phyloP scores from a whole-genome alignment of 768 basidiomycete species.

The Zangia roseola region DNA sequence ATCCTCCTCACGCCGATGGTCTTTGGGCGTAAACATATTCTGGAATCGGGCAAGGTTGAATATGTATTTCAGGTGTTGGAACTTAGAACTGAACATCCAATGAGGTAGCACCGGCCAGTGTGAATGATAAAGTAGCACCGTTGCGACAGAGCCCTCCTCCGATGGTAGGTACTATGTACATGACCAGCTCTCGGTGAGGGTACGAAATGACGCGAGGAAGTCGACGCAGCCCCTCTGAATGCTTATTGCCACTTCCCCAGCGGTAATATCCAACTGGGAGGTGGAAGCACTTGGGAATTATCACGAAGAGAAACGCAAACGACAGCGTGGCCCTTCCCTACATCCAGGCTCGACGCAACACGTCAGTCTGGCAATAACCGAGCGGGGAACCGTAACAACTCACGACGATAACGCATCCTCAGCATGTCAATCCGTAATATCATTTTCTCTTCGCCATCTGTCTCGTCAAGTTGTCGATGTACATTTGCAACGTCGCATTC shows the following conservation, averaged over 20 bases:
- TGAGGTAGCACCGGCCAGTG: neutral
- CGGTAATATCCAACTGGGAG: too few species aligned
- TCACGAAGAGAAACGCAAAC: neutral
- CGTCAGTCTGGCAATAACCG: neutral
- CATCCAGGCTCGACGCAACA: too few species aligned
- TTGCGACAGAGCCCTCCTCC: neutral
- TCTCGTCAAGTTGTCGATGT: conserved; percentile 84
- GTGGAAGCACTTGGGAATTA: too few species aligned
- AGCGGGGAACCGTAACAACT: conserved; percentile 2
- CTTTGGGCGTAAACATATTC: conserved; percentile 34
- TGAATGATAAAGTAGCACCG: neutral
- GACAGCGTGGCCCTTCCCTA: neutral
- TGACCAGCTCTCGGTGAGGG: neutral
- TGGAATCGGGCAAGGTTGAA: neutral
- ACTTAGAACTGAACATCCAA: neutral
- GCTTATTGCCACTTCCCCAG: too few species aligned
- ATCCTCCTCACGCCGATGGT: conserved; percentile 21
- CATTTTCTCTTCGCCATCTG: conserved; percentile 82
- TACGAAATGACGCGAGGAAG: neutral
- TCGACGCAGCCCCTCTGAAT: neutral
- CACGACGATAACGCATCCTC: neutral
- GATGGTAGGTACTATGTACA: conserved; percentile 14
- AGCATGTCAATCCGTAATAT: conserved; percentile 7
- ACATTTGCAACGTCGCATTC: conserved; percentile 83
- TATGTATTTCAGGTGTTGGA: neutral